Percentiles rank a stretch among this genome's conserved stretches.
Evolutionary conservation across 1,139 yeast genomes (phyloP).

Genomic region (Debaryomyces robertsiae): DNA sequence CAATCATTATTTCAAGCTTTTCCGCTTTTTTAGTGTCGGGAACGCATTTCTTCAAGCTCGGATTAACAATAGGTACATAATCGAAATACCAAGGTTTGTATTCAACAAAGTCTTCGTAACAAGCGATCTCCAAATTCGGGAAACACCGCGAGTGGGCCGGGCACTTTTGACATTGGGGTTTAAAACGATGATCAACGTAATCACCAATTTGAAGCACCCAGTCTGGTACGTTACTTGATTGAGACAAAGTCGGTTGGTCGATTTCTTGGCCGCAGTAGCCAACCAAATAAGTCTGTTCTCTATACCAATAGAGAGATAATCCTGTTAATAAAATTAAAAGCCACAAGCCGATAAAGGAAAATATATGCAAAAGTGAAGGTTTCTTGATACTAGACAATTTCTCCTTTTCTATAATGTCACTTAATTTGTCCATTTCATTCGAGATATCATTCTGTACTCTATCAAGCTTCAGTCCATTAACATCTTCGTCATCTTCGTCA

Average conservation of each 20-base stretch:
- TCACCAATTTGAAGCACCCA: slow-evolving; percentile 27
- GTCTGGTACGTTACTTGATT: slow-evolving; percentile 20
- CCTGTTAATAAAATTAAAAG: slow-evolving; percentile 27
- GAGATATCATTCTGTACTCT: slow-evolving; percentile 3
- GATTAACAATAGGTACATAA: slow-evolving; percentile 59
- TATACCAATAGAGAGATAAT: slow-evolving; percentile 56
- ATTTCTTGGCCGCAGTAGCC: slow-evolving; percentile 74
- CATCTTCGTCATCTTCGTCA: slow-evolving; percentile 17
- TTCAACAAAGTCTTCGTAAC: slow-evolving; percentile 69
- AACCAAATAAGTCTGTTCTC: slow-evolving; percentile 57
- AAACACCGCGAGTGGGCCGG: slow-evolving; percentile 82
- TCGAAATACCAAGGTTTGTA: slow-evolving; percentile 56
- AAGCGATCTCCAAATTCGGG: slow-evolving; percentile 57
- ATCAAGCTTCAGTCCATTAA: slow-evolving; percentile 9
- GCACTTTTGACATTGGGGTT: slow-evolving; percentile 74
- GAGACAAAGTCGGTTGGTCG: slow-evolving; percentile 35
- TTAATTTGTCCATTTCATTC: slow-evolving; percentile 8
- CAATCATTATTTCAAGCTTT: slow-evolving; percentile 65
- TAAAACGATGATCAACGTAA: slow-evolving; percentile 38
- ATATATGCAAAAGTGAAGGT: slow-evolving; percentile 12
- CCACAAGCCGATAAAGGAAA: slow-evolving; percentile 30
- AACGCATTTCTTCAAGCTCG: slow-evolving; percentile 54
- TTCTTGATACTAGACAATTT: background rate
- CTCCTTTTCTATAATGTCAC: background rate
- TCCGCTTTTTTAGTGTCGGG: slow-evolving; percentile 77